Evolutionary conservation across 2,329 filamentous ascomycete genomes (phyloP).

Genomic region (Biscogniauxia mediterranea): DNA sequence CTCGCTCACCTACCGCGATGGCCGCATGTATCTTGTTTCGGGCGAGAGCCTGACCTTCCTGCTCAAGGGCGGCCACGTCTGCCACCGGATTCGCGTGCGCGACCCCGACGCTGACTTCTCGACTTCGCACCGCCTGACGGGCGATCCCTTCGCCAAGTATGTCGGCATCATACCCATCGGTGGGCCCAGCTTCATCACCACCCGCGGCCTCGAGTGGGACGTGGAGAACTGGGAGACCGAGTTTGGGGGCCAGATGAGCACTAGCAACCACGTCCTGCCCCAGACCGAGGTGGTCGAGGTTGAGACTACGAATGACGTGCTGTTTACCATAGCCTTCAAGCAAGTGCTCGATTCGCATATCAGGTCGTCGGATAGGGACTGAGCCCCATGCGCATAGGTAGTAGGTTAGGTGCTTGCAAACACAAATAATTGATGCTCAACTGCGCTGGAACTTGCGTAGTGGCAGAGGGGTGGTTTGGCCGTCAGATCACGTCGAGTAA

Average conservation of each 20-base stretch:
- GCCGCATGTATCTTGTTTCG: constrained; percentile 75
- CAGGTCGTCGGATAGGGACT: constrained; percentile 1
- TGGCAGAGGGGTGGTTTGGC: too few species aligned
- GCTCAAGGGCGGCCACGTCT: constrained; percentile 57
- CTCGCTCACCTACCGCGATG: constrained; percentile 44
- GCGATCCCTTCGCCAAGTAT: constrained; percentile 67
- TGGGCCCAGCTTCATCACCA: constrained; percentile 75
- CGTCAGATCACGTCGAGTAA: too few species aligned
- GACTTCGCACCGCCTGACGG: constrained; percentile 7
- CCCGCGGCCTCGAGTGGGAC: constrained; percentile 86
- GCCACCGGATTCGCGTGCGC: constrained; percentile 66
- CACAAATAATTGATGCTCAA: not conserved
- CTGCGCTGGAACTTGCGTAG: not conserved
- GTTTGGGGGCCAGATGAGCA: constrained; percentile 72
- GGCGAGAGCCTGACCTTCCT: constrained; percentile 80
- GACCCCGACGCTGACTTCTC: constrained; percentile 28
- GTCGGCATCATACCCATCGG: constrained; percentile 84
- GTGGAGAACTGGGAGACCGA: constrained; percentile 76
- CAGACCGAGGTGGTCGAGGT: constrained; percentile 60
- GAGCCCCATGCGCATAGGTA: constrained; percentile 1
- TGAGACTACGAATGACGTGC: constrained; percentile 59
- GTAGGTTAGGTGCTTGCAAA: not conserved
- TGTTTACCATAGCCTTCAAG: constrained; percentile 72
- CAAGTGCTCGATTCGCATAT: constrained; percentile 3
- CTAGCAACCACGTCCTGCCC: constrained; percentile 72